A percentile compares a stretch with the other conserved stretches of the same genome.
Evolutionary conservation across 1,284 basidiomycete genomes (phyloP).

Genomic region (Bjerkandera adusta): DNA sequence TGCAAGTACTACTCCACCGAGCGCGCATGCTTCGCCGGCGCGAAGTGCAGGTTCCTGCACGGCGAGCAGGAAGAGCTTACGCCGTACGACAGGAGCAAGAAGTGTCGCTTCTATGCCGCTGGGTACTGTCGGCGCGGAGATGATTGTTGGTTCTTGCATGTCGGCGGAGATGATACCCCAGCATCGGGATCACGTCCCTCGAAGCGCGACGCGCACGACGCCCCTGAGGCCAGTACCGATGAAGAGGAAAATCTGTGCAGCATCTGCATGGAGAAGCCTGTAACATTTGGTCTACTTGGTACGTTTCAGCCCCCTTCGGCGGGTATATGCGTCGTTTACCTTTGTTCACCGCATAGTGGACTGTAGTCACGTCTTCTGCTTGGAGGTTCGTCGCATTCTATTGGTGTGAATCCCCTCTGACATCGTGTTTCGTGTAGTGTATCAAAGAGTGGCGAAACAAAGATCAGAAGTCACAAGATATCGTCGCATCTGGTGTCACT

Average conservation of each 20-base stretch:
- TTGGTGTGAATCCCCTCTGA: neutral
- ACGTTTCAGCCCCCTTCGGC: neutral
- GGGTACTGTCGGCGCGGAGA: slow-evolving; percentile 68
- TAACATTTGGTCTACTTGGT: slow-evolving; percentile 68
- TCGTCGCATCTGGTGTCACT: slow-evolving; percentile 51
- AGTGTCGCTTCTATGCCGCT: slow-evolving; percentile 58
- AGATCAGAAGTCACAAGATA: slow-evolving; percentile 47
- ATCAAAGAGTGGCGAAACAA: slow-evolving; percentile 71
- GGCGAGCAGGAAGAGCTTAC: slow-evolving; percentile 51
- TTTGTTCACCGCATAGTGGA: slow-evolving; percentile 40
- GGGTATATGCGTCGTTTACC: slow-evolving; percentile 35
- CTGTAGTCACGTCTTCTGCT: slow-evolving; percentile 74
- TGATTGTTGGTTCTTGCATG: slow-evolving; percentile 71
- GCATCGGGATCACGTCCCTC: slow-evolving; percentile 16
- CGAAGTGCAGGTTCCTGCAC: slow-evolving; percentile 73
- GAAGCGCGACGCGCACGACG: slow-evolving; percentile 21
- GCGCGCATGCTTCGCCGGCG: slow-evolving; percentile 65
- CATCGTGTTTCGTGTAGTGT: slow-evolving; percentile 46
- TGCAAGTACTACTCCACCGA: slow-evolving; percentile 59
- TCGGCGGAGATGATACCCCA: too few species aligned
- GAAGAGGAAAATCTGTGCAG: slow-evolving; percentile 46
- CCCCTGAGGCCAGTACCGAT: slow-evolving; percentile 26
- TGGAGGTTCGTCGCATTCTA: slow-evolving; percentile 41
- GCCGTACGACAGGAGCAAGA: slow-evolving; percentile 67
- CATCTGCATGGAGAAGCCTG: slow-evolving; percentile 72